These are phyloP conservation scores for Pestalotiopsis fici DNA, from an alignment of 2,329 filamentous ascomycete genomes.

Conservation along the genomic window DNA sequence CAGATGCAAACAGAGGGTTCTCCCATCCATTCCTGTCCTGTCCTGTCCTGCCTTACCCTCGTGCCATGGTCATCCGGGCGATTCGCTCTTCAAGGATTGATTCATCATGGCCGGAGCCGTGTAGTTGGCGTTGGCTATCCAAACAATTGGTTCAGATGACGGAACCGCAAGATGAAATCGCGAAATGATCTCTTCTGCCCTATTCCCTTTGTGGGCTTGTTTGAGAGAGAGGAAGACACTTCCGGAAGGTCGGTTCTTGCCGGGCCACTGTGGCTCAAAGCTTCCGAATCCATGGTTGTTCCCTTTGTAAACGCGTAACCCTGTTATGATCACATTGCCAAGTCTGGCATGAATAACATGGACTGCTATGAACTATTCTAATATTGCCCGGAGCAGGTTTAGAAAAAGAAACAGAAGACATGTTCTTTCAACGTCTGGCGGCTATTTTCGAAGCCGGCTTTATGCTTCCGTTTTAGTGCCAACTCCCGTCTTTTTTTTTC, in stretches of 20 bases:
- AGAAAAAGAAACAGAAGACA: not conserved
- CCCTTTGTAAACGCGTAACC: not conserved
- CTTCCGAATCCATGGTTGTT: constrained; percentile 3
- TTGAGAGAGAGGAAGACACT: not conserved
- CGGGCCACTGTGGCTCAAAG: not conserved
- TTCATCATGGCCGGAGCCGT: not conserved
- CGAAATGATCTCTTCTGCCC: not conserved
- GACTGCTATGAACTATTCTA: not conserved
- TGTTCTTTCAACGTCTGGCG: not conserved
- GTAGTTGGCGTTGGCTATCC: not conserved
- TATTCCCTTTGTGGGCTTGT: not conserved
- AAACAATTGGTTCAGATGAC: not conserved
- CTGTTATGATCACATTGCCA: constrained; percentile 3
- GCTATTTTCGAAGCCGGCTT: not conserved
- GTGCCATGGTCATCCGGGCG: constrained; percentile 5
- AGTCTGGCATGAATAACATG: not conserved
- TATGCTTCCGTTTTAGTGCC: not conserved
- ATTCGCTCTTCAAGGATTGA: not conserved
- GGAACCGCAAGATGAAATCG: not conserved
- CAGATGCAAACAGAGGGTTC: not conserved
- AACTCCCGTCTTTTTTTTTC: not conserved
- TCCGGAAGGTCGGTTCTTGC: constrained; percentile 6
- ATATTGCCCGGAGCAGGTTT: not conserved
- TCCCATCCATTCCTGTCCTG: too few relatives aligned
- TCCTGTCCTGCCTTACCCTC: not conserved